phyloP scores from a whole-genome alignment of 1,139 yeast genomes.

The Tardiomyces blankii region DNA sequence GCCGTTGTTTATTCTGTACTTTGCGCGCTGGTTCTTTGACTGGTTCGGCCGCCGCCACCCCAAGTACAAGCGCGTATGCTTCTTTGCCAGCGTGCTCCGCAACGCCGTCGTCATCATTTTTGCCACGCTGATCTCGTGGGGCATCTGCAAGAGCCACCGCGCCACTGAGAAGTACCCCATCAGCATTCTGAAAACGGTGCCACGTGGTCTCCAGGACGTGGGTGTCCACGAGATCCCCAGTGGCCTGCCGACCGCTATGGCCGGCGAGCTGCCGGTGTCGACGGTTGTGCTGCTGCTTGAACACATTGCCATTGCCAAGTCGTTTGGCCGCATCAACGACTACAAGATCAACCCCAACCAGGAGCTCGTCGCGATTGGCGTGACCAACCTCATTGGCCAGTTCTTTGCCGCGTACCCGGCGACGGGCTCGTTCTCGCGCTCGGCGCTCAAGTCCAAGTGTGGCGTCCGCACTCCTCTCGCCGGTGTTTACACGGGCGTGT shows the following conservation, averaged over 20 bases:
- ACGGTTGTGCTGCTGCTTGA: constrained; percentile 73
- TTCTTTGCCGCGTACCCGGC: constrained; percentile 93
- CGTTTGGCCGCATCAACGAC: constrained; percentile 87
- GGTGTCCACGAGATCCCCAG: constrained; percentile 61
- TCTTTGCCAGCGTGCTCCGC: constrained; percentile 67
- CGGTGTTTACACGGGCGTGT: constrained; percentile 82
- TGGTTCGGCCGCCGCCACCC: constrained; percentile 59
- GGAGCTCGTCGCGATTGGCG: constrained; percentile 90
- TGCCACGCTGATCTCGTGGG: constrained; percentile 66
- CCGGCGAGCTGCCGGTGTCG: constrained; percentile 76
- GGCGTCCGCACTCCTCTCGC: constrained; percentile 94
- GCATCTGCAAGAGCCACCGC: constrained; percentile 34
- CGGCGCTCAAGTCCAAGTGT: constrained; percentile 90
- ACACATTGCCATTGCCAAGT: constrained; percentile 88
- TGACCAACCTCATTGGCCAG: constrained; percentile 80
- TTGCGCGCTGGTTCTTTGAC: constrained; percentile 43
- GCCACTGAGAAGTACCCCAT: constrained; percentile 34
- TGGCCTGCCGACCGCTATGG: constrained; percentile 51
- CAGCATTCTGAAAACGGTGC: constrained; percentile 62
- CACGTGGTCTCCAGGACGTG: constrained; percentile 67
- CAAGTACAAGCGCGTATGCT: constrained; percentile 42
- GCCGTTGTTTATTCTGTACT: constrained; percentile 54
- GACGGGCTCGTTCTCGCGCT: constrained; percentile 91
- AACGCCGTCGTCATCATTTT: constrained; percentile 73
- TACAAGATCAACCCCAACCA: constrained; percentile 89